These are phyloP conservation scores for Kazachstania taianensis DNA, from an alignment of 805 yeast species.

Conservation along the genomic window DNA sequence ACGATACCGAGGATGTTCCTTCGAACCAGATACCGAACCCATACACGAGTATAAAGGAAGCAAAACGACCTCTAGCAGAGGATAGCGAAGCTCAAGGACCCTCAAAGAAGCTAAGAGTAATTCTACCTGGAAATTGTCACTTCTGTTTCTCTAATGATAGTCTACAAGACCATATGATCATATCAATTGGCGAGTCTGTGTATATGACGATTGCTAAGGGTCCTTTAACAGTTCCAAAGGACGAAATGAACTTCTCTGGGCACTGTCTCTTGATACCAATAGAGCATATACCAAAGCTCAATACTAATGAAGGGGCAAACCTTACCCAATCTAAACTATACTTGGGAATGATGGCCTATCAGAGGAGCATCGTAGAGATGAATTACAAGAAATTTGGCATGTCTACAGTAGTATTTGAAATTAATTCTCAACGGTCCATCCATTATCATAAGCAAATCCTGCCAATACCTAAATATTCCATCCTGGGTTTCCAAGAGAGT, in stretches of 20 bases:
- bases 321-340: slow-evolving; percentile 14
- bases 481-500: slow-evolving; percentile 35
- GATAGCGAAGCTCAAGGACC: slow-evolving; percentile 2
- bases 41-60: slow-evolving; percentile 4
- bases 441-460: slow-evolving; percentile 73
- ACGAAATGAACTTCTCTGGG: slow-evolving; percentile 52
- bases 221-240: slow-evolving; percentile 52
- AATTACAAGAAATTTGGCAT: slow-evolving; percentile 34
- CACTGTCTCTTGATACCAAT: slow-evolving; percentile 77
- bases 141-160: slow-evolving; percentile 77
- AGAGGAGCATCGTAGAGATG: slow-evolving; percentile 41
- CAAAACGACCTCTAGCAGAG: slow-evolving; percentile 7
- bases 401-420: slow-evolving; percentile 57
- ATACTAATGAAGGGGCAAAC: slow-evolving; percentile 16
- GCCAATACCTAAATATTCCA: slow-evolving; percentile 46
- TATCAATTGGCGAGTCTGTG: slow-evolving; percentile 56
- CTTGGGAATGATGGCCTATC: slow-evolving; percentile 40
- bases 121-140: slow-evolving; percentile 59
- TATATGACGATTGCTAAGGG: slow-evolving; percentile 81
- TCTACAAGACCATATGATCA: slow-evolving; percentile 68
- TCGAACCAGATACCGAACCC: slow-evolving; percentile 14
- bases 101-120: slow-evolving; percentile 22
- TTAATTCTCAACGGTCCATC: slow-evolving; percentile 51
- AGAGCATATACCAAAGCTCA: slow-evolving; percentile 49
- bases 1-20: slow-evolving; percentile 13